Evolutionary conservation across 2,329 filamentous ascomycete genomes (phyloP).

Genomic region (Arthrinium phaeospermum): DNA sequence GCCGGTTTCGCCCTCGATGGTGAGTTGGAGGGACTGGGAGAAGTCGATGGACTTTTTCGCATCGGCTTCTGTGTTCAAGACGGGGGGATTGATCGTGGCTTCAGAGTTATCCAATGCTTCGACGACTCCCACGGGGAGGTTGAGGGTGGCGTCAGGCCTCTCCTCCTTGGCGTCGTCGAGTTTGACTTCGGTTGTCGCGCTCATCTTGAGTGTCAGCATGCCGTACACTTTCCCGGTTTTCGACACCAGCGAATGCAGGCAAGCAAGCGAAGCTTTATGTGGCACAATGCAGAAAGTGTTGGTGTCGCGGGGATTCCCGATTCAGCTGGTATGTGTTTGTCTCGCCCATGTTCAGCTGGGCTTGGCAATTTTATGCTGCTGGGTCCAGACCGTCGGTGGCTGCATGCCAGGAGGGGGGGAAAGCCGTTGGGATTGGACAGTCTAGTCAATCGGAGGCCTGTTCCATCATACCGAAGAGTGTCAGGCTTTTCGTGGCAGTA

Average conservation of each 20-base stretch:
- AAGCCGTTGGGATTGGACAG: neutral
- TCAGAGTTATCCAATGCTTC: neutral
- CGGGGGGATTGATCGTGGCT: neutral
- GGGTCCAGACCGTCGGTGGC: neutral
- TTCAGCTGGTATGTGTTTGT: neutral
- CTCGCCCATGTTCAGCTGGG: neutral
- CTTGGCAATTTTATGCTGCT: neutral
- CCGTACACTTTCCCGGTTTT: no score
- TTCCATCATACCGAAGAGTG: neutral
- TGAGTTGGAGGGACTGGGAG: neutral
- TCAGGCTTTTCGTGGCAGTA: neutral
- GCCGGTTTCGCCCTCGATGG: neutral
- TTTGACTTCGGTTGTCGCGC: neutral
- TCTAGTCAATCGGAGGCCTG: neutral
- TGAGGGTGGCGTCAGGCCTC: neutral
- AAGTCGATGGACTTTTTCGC: neutral
- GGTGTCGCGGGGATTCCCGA: neutral
- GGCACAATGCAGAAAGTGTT: neutral
- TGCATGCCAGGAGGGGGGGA: neutral
- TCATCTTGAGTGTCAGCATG: neutral
- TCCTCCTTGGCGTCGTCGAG: neutral
- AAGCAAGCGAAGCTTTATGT: neutral
- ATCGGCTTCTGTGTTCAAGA: neutral
- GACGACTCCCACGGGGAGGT: neutral
- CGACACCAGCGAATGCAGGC: neutral